phyloP scores from a whole-genome alignment of 768 basidiomycete species.

The Auriculariales sp. region DNA sequence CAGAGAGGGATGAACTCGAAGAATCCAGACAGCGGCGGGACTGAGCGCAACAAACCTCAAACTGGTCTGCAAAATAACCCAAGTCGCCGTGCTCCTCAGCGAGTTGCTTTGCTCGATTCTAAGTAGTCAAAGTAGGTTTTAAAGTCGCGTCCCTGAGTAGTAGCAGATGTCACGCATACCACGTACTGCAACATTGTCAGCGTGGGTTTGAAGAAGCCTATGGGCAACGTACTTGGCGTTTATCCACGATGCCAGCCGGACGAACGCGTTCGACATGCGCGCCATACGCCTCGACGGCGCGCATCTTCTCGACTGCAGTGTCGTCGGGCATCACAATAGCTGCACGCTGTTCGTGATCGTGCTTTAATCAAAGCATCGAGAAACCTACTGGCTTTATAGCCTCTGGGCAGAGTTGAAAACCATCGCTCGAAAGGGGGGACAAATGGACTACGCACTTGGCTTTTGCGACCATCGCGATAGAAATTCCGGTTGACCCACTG shows the following conservation, averaged over 20 bases:
- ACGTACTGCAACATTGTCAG: conserved; percentile 33
- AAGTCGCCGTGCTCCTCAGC: conserved; percentile 67
- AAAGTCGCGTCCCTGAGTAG: no score
- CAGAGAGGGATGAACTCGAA: background rate
- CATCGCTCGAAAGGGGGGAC: background rate
- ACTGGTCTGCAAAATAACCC: conserved; percentile 94
- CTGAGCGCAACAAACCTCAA: conserved; percentile 37
- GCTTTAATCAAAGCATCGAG: background rate
- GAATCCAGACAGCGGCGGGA: background rate
- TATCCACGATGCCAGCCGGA: conserved; percentile 94
- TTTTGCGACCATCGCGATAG: conserved; percentile 82
- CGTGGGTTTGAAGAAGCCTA: conserved; percentile 6
- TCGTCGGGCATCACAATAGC: conserved; percentile 87
- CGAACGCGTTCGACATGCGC: conserved; percentile 81
- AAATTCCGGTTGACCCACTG: conserved; percentile 91
- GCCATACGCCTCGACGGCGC: conserved; percentile 60
- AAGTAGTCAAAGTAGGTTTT: no score
- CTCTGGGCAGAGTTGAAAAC: conserved; percentile 35
- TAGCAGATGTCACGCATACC: conserved; percentile 22
- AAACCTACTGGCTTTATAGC: conserved; percentile 65
- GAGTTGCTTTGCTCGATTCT: conserved; percentile 80
- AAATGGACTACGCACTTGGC: conserved; percentile 43
- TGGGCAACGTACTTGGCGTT: conserved; percentile 58
- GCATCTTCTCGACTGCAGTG: conserved; percentile 82
- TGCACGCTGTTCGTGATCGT: conserved; percentile 14